Evolutionary conservation across 768 basidiomycete genomes (phyloP), one percentile per base, ranked within the genome.

Genomic region (Calocybe gangraenosa): DNA sequence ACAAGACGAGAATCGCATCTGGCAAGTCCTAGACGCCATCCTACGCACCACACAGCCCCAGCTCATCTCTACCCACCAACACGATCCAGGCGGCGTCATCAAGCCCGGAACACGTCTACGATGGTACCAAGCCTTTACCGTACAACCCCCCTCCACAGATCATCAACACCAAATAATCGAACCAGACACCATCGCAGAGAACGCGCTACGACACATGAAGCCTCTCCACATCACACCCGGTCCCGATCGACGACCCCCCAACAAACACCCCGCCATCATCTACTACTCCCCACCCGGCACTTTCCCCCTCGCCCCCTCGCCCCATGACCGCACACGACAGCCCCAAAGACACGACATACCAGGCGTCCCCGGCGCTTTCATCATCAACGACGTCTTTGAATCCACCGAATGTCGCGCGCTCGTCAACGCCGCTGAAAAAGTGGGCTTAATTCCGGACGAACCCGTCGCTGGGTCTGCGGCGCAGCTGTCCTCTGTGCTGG

Each of bases 361-460:
- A 2, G 66, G 69, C 17, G 70, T 75, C 7, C 70, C 74, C 3
- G 71, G 70, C 1, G 72, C 70, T 0, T 74, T 75, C 59, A 58
- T 78, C 46, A 64, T 78, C 46, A 64, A 71, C 42, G 71, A 75
- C 48, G 69, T 76, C 10, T 66, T 79, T 42, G 67, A 70, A 6
- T 52, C 57, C 1, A 54, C 58, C 8, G 76, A 78, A 51, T 78
- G 76, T 46, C 49, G 64, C 14, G 57, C 68, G 10, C 66, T 79
- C 40, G 63, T 76, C n/a, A 55, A 59, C 23, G 66, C 70, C 3
- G 71, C 74, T 0, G 70, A 75, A 50, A 59, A 65, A 0, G 66
- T 76, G 3, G 78, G 76, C 0, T 65, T 76, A 50, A 62, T 69
- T n/a, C 69, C 69, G 25, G 78, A 79, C 51, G 70, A 78, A 51